Percentiles rank a stretch among this genome's conserved stretches.
These are phyloP conservation scores for Solanum phureja DNA, from an alignment of 257 asterid genomes.

Conservation along the genomic window DNA sequence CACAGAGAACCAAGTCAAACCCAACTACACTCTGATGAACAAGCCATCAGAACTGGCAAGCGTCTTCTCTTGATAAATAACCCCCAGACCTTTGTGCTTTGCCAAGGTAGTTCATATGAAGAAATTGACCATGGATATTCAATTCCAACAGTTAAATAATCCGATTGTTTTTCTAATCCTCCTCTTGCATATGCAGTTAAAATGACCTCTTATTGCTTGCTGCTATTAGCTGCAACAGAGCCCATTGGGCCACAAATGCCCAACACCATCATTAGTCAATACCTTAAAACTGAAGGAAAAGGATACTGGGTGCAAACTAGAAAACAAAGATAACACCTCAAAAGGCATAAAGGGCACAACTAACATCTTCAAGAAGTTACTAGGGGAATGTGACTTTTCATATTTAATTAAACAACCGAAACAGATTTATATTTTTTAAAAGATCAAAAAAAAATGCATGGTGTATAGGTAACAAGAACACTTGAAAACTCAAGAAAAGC, in stretches of 20 bases:
- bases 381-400: neutral
- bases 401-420: neutral
- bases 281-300: neutral
- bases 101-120: neutral
- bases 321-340: neutral
- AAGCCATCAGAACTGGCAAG: neutral
- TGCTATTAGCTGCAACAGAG: neutral
- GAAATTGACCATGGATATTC: neutral
- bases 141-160: neutral
- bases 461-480: neutral
- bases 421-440: neutral
- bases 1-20: neutral
- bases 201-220: neutral
- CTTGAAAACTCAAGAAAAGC: neutral
- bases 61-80: neutral
- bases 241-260: neutral
- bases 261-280: neutral
- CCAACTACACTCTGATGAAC: neutral
- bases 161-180: neutral
- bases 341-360: neutral
- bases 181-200: neutral
- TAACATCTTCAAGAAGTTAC: neutral
- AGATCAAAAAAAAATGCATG: neutral
- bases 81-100: neutral
- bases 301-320: neutral